Evolutionary conservation across 208 protist genomes (phyloP), one percentile per base, ranked within the genome.

Genomic region (Tritrichomonas foetus): DNA sequence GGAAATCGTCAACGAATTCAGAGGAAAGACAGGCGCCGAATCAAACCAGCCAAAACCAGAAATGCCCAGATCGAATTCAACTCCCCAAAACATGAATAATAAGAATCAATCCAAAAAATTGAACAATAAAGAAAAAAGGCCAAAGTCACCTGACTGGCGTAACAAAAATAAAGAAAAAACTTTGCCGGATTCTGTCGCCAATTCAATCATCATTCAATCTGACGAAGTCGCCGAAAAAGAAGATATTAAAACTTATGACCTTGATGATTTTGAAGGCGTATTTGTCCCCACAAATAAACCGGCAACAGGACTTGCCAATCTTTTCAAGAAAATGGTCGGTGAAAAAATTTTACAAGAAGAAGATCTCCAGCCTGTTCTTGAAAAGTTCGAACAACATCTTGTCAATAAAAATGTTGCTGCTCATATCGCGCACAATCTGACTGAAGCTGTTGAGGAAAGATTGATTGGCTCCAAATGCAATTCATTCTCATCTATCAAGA

Each of bases 311-410:
- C 14, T 84, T 16, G 13, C n/a, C 2, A n/a, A n/a, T 53, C 8
- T 84, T 16, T 44, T 84, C 11, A 22, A 20, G 22, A 44, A 25
- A 8, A 84, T 84, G 41, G 25, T 84, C 33, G 74, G 74, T 44
- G 74, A 84, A 30, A 84, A 84, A 44, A 84, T 5, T 22, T n/a
- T 84, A 25, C 5, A 49, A 33, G 41, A 47, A 47, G 39, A 84
- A 20, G 22, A 33, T 33, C 74, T 84, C 53, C 9, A 49, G 16
- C 74, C 74, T 33, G 25, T 84, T 44, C 44, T 84, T 49, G 36
- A 49, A 84, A n/a, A 84, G n/a, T 84, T 84, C n/a, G 74, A 84
- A 22, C 20, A 33, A 49, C 44, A 84, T n/a, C 74, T 84, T 53
- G n/a, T 84, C 44, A 47, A 33, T 8, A 84, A 84, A 44, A 84